Base-by-base conservation (phyloP, 169 alveolate species). In the Fabrea salina region DNA sequence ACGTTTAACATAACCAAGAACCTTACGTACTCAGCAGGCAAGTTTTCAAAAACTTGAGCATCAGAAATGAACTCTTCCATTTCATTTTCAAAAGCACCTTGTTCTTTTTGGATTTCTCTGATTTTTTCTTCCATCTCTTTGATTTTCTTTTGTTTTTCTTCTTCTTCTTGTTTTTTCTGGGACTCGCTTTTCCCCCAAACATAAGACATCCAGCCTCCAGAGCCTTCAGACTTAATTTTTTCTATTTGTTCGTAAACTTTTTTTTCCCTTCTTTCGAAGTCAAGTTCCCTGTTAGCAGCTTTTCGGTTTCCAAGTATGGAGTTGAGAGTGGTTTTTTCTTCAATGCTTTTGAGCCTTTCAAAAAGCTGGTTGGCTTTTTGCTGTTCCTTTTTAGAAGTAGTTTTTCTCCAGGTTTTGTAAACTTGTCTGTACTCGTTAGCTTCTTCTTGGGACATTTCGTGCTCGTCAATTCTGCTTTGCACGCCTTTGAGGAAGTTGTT, bases 131-230 rank as follows among this genome's bases (percentile, higher is more conserved):
- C 32, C 51, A 61, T 61, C 13, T 32, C 49, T 33, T 35, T 37
- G n/a, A 27, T 61, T 61, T 61, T 61, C 50, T 35, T 61, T 13
- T 61, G 16, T 61, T 35, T 61, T 16, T 61, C 32, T 35, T 61
- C 74, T n/a, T 61, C 74, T n/a, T 61, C 50, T 61, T 32, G 53
- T 61, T 61, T 61, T 35, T 61, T 61, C 41, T 61, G 22, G 25
- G 22, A n/a, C 8, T 61, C 74, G 11, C 19, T n/a, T 37, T 61
- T 61, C 13, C 74, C 74, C 74, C 74, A 61, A 30, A 61, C 32
- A 61, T n/a, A 61, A 61, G 41, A n/a, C 11, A 61, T 16, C 11
- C 41, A 35, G 51, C 74, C 74, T 33, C 50, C 53, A 16, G 11
- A 8, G n/a, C 2, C 25, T 35, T 61, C 74, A 16, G 44, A 16